Percentiles rank a stretch among this genome's conserved stretches.
These are phyloP conservation scores for Dittrichia graveolens DNA, from an alignment of 129 eudicot genomes.

Conservation along the genomic window DNA sequence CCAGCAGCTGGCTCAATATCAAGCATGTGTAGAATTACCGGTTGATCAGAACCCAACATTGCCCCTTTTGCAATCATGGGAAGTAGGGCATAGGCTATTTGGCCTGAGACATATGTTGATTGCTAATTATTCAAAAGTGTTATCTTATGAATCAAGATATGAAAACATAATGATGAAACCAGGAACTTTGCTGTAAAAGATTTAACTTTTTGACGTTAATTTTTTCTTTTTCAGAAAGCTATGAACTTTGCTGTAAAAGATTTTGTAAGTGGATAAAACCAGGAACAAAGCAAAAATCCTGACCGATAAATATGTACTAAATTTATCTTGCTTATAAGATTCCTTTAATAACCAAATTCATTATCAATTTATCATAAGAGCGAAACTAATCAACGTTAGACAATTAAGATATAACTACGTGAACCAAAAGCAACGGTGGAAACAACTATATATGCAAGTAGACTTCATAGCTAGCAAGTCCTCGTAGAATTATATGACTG, in stretches of 20 bases:
- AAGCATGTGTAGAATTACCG: conserved; percentile 82
- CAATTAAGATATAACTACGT: neutral
- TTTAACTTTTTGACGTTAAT: neutral
- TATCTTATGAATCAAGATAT: conserved; percentile 15
- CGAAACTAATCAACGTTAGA: neutral
- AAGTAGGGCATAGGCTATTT: conserved; percentile 90
- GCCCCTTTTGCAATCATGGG: conserved; percentile 93
- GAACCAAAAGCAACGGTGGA: no score
- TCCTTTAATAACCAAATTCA: neutral
- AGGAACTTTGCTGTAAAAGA: conserved; percentile 11
- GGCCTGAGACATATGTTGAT: conserved; percentile 50
- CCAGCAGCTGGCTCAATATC: conserved; percentile 84
- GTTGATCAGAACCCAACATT: conserved; percentile 89
- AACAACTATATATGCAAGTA: neutral
- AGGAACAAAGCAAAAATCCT: neutral
- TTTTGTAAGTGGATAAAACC: neutral
- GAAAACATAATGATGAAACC: conserved; percentile 5
- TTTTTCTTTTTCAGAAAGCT: conserved; percentile 7
- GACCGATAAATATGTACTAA: neutral
- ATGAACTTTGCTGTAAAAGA: conserved; percentile 9
- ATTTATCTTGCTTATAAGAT: neutral
- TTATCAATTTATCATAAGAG: neutral
- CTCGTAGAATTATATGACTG: no score
- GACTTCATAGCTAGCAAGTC: neutral
- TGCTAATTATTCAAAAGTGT: neutral